Conservation (phyloP, 306 rosid species). For the Sindora glabra region DNA sequence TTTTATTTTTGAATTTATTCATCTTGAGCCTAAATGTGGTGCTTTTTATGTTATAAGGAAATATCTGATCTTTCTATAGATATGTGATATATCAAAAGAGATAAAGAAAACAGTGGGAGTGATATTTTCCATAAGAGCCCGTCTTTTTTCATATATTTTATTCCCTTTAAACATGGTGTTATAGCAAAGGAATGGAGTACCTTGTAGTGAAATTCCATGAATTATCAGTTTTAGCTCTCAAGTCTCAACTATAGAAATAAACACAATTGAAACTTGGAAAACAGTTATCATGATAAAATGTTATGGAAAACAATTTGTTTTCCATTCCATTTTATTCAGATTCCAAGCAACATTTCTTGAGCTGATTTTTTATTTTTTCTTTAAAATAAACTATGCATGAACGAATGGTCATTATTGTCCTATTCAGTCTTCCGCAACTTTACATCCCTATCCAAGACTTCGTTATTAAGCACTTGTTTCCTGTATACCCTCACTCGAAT, state of each 20-base stretch:
- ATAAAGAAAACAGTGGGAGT: background rate
- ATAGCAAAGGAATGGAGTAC: background rate
- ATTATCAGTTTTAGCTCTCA: background rate
- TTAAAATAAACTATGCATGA: background rate
- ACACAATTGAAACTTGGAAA: background rate
- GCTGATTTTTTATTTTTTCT: background rate
- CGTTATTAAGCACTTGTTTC: no score
- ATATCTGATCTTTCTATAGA: background rate
- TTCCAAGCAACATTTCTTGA: background rate
- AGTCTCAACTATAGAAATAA: background rate
- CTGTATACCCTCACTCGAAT: no score
- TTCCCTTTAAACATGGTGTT: background rate
- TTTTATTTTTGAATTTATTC: conserved; percentile 15
- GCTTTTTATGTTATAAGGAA: background rate
- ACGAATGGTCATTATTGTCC: background rate
- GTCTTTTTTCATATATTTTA: background rate
- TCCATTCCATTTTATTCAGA: background rate
- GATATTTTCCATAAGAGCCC: background rate
- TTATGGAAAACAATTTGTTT: background rate
- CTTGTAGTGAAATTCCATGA: background rate
- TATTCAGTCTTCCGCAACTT: background rate
- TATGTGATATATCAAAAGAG: background rate
- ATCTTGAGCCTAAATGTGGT: background rate
- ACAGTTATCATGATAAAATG: background rate
- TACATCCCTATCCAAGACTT: conserved; percentile 7